Conservation (phyloP, 1,139 yeast genomes). For the Pichia kudriavzevii region DNA sequence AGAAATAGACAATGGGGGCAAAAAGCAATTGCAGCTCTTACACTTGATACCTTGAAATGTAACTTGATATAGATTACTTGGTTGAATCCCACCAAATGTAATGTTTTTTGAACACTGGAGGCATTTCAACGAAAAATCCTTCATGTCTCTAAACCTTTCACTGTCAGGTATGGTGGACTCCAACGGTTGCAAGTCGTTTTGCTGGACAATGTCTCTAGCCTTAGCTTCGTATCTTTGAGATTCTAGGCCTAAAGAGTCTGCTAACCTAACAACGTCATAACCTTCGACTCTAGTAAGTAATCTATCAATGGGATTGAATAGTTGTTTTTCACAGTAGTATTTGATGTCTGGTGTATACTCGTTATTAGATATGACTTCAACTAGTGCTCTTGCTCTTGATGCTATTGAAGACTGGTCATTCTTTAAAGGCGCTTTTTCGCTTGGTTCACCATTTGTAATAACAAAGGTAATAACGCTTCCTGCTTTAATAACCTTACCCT, state of each 20-base stretch:
- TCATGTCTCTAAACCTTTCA: constrained; percentile 70
- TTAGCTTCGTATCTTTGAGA: constrained; percentile 53
- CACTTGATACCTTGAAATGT: constrained; percentile 71
- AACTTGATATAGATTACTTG: constrained; percentile 51
- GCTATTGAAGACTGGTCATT: constrained; percentile 37
- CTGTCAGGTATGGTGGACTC: constrained; percentile 77
- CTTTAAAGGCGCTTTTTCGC: constrained; percentile 16
- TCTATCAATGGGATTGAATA: constrained; percentile 87
- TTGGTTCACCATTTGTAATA: constrained; percentile 36
- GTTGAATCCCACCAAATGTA: constrained; percentile 66
- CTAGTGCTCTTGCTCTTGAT: constrained; percentile 72
- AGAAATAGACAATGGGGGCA: constrained; percentile 50
- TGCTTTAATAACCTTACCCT: constrained; percentile 80
- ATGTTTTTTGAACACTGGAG: constrained; percentile 50
- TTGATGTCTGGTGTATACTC: constrained; percentile 62
- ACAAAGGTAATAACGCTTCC: constrained; percentile 89
- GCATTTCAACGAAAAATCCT: constrained; percentile 52
- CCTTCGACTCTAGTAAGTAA: constrained; percentile 82
- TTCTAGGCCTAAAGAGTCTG: constrained; percentile 72
- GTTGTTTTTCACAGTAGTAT: constrained; percentile 80
- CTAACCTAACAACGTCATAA: constrained; percentile 71
- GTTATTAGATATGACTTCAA: constrained; percentile 49
- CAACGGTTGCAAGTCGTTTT: constrained; percentile 58
- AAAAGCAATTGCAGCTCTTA: constrained; percentile 43
- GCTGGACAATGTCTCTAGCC: constrained; percentile 27